A percentile compares a stretch with the other conserved stretches of the same genome.
phyloP scores from a whole-genome alignment of 2,329 filamentous ascomycete genomes.

The Arthrinium phaeospermum region DNA sequence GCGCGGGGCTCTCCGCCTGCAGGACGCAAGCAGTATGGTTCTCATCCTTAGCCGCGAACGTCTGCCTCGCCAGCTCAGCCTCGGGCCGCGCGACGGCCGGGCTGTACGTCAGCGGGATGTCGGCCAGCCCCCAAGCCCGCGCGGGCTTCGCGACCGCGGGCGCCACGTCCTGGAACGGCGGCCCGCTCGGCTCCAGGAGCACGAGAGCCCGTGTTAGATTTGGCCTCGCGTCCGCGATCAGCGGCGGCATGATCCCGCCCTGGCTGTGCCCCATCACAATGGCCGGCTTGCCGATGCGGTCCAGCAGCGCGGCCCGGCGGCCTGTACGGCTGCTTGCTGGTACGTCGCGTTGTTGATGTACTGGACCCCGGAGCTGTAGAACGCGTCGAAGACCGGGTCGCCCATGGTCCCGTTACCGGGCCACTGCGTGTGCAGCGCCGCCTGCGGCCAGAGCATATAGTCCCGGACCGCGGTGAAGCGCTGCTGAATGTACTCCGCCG shows the following conservation, averaged over 20 bases:
- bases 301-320: slow-evolving; percentile 49
- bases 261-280: slow-evolving; percentile 53
- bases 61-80: slow-evolving; percentile 39
- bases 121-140: slow-evolving; percentile 52
- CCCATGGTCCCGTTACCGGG: slow-evolving; percentile 46
- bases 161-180: slow-evolving; percentile 50
- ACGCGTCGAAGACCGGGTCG: slow-evolving; percentile 47
- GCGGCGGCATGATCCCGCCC: slow-evolving; percentile 48
- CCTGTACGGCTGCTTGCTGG: slow-evolving; percentile 45
- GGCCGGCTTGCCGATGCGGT: slow-evolving; percentile 47
- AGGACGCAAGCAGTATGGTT: slow-evolving; percentile 33
- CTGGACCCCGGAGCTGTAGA: slow-evolving; percentile 47
- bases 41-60: slow-evolving; percentile 27
- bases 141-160: slow-evolving; percentile 41
- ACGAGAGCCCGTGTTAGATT: slow-evolving; percentile 47
- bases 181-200: slow-evolving; percentile 52
- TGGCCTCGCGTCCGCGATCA: slow-evolving; percentile 49
- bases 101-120: slow-evolving; percentile 42
- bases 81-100: slow-evolving; percentile 46
- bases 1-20: slow-evolving; percentile 42
- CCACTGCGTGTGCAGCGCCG: slow-evolving; percentile 49
- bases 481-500: slow-evolving; percentile 42
- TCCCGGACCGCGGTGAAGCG: slow-evolving; percentile 44
- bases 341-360: slow-evolving; percentile 40
- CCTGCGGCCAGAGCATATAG: slow-evolving; percentile 46